Evolutionary conservation across 2,329 filamentous ascomycete genomes (phyloP), one percentile per base, ranked within the genome.

Genomic region (Chrysoporthe cubensis): DNA sequence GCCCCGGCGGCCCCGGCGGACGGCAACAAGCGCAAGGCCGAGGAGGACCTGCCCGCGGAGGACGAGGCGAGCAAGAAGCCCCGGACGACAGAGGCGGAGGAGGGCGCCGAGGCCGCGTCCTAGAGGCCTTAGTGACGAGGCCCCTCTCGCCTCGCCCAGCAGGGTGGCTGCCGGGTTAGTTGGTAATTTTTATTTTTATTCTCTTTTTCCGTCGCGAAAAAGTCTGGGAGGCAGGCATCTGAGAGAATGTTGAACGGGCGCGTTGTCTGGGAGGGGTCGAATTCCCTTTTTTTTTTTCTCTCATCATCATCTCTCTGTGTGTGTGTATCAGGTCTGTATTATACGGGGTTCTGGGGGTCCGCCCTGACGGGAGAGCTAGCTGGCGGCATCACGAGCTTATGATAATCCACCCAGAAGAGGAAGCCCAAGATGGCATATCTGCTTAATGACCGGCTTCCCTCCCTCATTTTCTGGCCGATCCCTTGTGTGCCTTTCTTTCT

Each of bases 21-120:
- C 65, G 78, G 79, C 65, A 83, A 84, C 65, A 83, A 84, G 74
- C 78, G 80, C 54, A 82, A 82, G 74, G 79, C 80, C 2, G 78
- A 80, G 57, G 79, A 78, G 14, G 66, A 66, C 2, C 71, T 67
- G 3, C 75, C 72, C 18, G 75, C 71, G 6, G 75, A 73, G 40
- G 76, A 76, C 3, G 76, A 77, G 50, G 60, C 72, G 57, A 67
- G 42, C 8, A 81, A 82, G 72, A 81, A 80, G 75, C 70, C 75
- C 16, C 78, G 78, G 67, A 76, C 77, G n/a, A 76, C 75, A 46
- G 74, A 74, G 32, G 26, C 77, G n/a, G 76, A 75, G 48, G 74
- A 74, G 32, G 60, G 40, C 26, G 59, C 43, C 42, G 60, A 57
- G 43, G 59, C 43, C 42, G n/a, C 59, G 42, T 37, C 43, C 21